Evolutionary conservation across 129 eudicot species (phyloP), one percentile per base, ranked within the genome.

Genomic region (Escallonia herrerae): DNA sequence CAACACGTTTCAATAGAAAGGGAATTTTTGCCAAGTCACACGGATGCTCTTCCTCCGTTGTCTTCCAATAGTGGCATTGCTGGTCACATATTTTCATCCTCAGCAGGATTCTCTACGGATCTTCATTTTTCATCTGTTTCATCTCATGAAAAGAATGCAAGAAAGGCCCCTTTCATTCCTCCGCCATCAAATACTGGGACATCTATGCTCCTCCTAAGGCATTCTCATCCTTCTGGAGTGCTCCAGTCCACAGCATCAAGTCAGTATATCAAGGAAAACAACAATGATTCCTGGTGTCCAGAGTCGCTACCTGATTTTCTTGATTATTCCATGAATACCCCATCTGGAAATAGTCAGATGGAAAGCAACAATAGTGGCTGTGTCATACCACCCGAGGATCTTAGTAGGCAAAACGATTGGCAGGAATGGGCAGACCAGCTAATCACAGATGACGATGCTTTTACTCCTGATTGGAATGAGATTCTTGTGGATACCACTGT

Each of bases 361-460:
- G 87, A 81, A 43, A 42, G 75, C 51, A 52, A 43, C 41, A 78
- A 68, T 41, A 78, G 63, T 42, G 69, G 51, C 40, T 67, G 83
- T 75, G 68, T 46, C 42, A 59, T 78, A 60, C 79, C 84, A 42
- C 48, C 82, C 9, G 95, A 82, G 69, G 95, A 91, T 64, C 68
- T 87, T 69, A 69, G 76, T 60, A 91, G 81, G 68, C 77, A 77
- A 66, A 81, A 81, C 70, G 97, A 86, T 46, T 88, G 90, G 95
- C 91, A 84, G 63, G 89, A 83, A 52, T 88, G 96, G 98, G 95
- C 91, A 43, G 95, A 93, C 58, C 89, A 83, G 73, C 72, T 87
- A 60, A 87, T 87, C 50, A 83, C 82, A 11, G 98, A 93, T 15
- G 83, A 85, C 71, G 89, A 86, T 70, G 72, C 81, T 54, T 64